Evolutionary conservation across 192 early-diverging fungal species (phyloP).

Genomic region (Backusella sp.): DNA sequence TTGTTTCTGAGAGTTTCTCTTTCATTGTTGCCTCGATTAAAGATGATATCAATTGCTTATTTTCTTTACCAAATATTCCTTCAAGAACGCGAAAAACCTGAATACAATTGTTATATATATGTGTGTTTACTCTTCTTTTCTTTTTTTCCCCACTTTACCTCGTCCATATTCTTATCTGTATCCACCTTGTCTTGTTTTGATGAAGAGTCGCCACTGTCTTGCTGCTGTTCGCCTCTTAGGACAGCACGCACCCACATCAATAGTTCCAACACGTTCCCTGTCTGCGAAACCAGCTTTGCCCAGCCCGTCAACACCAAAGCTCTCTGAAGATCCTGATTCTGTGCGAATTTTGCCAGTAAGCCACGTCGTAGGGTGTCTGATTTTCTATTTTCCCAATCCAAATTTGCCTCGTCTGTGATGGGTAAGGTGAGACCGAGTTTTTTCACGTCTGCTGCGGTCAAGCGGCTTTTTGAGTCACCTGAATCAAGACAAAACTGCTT

Average conservation of each 20-base stretch:
- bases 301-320: constrained; percentile 24
- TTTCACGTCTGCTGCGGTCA: constrained; percentile 7
- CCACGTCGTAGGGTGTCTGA: constrained; percentile 12
- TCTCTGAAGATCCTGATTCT: constrained; percentile 27
- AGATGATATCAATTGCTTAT: not conserved
- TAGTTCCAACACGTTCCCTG: constrained; percentile 5
- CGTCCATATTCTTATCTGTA: not conserved
- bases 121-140: too few species aligned
- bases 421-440: not conserved
- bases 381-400: constrained; percentile 9
- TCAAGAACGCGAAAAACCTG: constrained; percentile 10
- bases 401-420: constrained; percentile 8
- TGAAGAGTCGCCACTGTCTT: not conserved
- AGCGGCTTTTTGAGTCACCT: constrained; percentile 13
- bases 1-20: not conserved
- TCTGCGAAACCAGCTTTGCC: constrained; percentile 22
- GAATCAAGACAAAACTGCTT: constrained; percentile 16
- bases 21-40: not conserved
- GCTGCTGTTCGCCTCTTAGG: constrained; percentile 15
- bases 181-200: not conserved
- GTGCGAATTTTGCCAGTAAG: constrained; percentile 24
- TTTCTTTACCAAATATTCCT: constrained; percentile 20
- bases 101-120: not conserved
- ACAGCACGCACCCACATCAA: constrained; percentile 29
- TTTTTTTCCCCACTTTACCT: not conserved